Conservation (phyloP, 2,329 filamentous ascomycete species). For the Lachnellula suecica region DNA sequence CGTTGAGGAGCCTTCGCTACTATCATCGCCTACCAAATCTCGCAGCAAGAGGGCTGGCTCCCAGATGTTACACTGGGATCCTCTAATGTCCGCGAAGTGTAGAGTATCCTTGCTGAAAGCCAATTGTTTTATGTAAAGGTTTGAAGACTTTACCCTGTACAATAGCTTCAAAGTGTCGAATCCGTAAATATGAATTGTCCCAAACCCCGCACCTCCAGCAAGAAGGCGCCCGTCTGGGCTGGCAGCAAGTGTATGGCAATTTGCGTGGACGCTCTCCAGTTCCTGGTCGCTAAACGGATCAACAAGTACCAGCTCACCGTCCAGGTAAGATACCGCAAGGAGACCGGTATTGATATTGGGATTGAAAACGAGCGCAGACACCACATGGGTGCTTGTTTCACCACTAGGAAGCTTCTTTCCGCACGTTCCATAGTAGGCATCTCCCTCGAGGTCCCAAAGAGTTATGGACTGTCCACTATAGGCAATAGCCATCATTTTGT, state of each 20-base stretch:
- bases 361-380: conserved; percentile 33
- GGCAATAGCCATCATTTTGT: conserved; percentile 35
- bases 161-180: conserved; percentile 32
- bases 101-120: conserved; percentile 34
- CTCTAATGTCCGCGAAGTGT: conserved; percentile 36
- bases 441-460: conserved; percentile 37
- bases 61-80: conserved; percentile 38
- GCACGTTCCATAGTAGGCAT: conserved; percentile 34
- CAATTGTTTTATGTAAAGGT: conserved; percentile 13
- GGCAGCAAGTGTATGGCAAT: conserved; percentile 19
- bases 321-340: conserved; percentile 16
- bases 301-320: conserved; percentile 17
- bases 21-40: conserved; percentile 28
- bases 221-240: conserved; percentile 28
- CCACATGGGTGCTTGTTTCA: conserved; percentile 30
- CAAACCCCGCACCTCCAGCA: conserved; percentile 24
- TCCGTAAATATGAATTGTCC: conserved; percentile 28
- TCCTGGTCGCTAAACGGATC: conserved; percentile 11
- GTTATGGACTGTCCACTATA: conserved; percentile 33
- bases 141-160: conserved; percentile 27
- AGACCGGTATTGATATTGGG: conserved; percentile 10
- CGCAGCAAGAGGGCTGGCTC: conserved; percentile 29
- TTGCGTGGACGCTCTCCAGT: conserved; percentile 1
- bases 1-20: conserved; percentile 23
- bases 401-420: conserved; percentile 34